A percentile compares a stretch with the other conserved stretches of the same genome.
Conservation (phyloP, 2,329 filamentous ascomycete species). For the Colletotrichum lupini region DNA sequence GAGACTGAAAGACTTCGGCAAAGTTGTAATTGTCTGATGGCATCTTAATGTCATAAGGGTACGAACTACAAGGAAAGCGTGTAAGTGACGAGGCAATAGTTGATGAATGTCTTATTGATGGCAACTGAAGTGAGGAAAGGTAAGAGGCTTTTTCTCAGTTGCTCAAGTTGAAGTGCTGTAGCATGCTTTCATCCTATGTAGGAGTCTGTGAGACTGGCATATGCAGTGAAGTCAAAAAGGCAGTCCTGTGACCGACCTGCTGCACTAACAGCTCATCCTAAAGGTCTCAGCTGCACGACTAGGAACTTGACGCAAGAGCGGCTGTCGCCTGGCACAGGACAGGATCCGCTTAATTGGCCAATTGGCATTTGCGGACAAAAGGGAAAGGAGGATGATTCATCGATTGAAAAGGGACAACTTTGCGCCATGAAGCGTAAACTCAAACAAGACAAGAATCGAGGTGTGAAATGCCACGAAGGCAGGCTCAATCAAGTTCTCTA, state of each 20-base stretch:
- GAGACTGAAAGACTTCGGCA: constrained; percentile 49
- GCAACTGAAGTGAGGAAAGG: neutral
- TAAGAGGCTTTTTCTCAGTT: constrained; percentile 16
- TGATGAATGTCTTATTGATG: neutral
- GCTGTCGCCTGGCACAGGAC: constrained; percentile 23
- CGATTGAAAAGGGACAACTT: neutral
- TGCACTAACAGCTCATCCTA: constrained; percentile 32
- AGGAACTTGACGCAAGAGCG: constrained; percentile 23
- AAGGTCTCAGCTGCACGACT: constrained; percentile 26
- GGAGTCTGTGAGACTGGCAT: constrained; percentile 10
- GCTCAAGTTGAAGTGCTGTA: constrained; percentile 2
- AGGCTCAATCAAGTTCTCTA: neutral
- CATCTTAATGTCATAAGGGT: constrained; percentile 31
- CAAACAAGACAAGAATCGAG: neutral
- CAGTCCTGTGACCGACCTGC: constrained; percentile 34
- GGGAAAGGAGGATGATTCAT: neutral
- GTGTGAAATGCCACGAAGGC: neutral
- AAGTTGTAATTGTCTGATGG: constrained; percentile 44
- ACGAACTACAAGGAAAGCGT: neutral
- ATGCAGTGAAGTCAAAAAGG: constrained; percentile 26
- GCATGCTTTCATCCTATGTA: constrained; percentile 8
- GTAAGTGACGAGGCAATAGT: neutral
- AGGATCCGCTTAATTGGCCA: constrained; percentile 36
- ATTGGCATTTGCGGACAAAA: constrained; percentile 23
- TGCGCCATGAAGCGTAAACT: neutral